phyloP scores from a whole-genome alignment of 352 stramenopile species.

The Pythium chondricola region DNA sequence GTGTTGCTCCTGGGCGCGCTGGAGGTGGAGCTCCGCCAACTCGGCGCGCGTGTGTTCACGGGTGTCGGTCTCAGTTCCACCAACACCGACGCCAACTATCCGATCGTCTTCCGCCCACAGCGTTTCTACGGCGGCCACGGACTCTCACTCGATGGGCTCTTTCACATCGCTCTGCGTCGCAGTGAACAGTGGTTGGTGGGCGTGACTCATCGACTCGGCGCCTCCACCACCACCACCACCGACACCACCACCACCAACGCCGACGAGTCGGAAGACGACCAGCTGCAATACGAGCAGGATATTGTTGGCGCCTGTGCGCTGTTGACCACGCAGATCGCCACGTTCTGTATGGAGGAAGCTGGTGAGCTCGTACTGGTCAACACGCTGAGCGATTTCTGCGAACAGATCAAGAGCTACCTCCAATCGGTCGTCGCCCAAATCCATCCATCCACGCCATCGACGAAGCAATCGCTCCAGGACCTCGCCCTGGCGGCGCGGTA shows the following conservation, averaged over 20 bases:
- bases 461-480: constrained; percentile 5
- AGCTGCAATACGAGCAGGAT: constrained; percentile 15
- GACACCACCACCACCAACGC: background rate
- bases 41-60: constrained; percentile 12
- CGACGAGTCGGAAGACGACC: constrained; percentile 13
- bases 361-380: constrained; percentile 9
- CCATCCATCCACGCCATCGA: background rate
- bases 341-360: constrained; percentile 15
- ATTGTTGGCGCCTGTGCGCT: constrained; percentile 6
- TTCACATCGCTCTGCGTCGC: constrained; percentile 4
- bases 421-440: background rate
- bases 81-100: background rate
- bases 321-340: constrained; percentile 14
- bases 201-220: too few species aligned
- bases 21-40: constrained; percentile 10
- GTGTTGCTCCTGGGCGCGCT: constrained; percentile 11
- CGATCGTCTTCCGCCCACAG: constrained; percentile 10
- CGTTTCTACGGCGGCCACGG: constrained; percentile 11
- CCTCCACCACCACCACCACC: background rate
- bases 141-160: constrained; percentile 2
- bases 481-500: constrained; percentile 16
- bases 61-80: constrained; percentile 3
- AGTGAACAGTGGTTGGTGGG: constrained; percentile 4
- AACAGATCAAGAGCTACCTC: constrained; percentile 8
- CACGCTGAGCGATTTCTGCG: constrained; percentile 11